phyloP scores from a whole-genome alignment of 176 grass and related monocot species.

The Themeda triandra region DNA sequence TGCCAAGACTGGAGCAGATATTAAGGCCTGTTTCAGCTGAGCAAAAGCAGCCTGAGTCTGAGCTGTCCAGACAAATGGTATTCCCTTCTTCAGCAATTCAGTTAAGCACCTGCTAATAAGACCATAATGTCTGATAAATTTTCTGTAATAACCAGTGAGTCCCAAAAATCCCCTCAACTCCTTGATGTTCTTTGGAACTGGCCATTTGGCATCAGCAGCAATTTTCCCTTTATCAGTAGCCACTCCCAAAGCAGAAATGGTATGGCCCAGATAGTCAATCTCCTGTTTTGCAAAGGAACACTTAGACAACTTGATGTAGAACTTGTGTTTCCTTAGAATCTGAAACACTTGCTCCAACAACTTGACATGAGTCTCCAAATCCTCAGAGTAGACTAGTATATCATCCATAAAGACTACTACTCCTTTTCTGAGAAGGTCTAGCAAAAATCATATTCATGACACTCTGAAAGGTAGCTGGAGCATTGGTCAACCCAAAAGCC shows the following conservation, averaged over 20 bases:
- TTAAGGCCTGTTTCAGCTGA: too few species aligned
- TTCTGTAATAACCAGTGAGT: too few species aligned
- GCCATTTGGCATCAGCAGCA: rapidly evolving
- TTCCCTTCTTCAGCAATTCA: too few species aligned
- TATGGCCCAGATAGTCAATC: background rate
- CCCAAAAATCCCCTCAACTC: background rate
- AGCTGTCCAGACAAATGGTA: too few species aligned
- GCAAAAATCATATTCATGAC: background rate
- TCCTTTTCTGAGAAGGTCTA: rapidly evolving
- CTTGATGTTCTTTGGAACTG: rapidly evolving
- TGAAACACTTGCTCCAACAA: background rate
- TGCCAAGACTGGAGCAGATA: too few species aligned
- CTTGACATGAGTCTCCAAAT: rapidly evolving
- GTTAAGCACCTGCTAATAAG: background rate
- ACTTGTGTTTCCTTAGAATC: too few species aligned
- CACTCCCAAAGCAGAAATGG: rapidly evolving
- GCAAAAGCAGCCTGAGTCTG: too few species aligned
- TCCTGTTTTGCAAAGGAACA: background rate
- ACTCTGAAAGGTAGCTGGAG: background rate
- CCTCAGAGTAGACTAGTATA: background rate
- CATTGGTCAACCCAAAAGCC: background rate
- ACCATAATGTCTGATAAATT: background rate
- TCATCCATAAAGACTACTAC: background rate
- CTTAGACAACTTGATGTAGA: background rate
- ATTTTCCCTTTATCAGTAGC: background rate